Conservation (phyloP, 441 rosid species). For the Rhodomyrtus psidioides region DNA sequence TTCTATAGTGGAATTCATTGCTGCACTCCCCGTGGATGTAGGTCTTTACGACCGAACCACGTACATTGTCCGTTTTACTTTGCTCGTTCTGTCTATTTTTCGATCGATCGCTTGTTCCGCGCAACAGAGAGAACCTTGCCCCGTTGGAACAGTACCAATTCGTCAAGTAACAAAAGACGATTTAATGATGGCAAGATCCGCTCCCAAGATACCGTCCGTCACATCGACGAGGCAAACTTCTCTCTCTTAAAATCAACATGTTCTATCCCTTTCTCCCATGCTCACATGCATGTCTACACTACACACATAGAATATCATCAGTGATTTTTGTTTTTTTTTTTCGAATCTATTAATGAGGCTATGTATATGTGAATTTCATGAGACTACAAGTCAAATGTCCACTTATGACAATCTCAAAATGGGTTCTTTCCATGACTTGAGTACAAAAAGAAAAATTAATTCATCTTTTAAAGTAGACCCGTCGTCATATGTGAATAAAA, state of each 20-base stretch:
- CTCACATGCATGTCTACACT: neutral
- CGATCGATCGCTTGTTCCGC: too few species aligned
- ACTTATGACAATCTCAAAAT: neutral
- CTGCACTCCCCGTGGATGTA: too few species aligned
- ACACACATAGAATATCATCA: neutral
- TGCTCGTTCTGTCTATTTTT: too few species aligned
- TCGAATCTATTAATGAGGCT: neutral
- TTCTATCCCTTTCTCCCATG: neutral
- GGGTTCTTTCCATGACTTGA: neutral
- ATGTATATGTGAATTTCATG: neutral
- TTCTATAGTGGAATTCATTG: too few species aligned
- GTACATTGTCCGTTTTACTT: too few species aligned
- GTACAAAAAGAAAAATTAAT: neutral
- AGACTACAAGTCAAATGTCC: neutral
- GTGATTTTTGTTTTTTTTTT: neutral
- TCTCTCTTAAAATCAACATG: neutral
- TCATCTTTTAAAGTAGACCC: neutral
- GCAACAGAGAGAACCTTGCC: neutral
- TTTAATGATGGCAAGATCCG: neutral
- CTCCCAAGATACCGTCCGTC: neutral
- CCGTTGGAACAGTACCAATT: neutral
- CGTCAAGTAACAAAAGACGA: neutral
- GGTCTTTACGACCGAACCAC: too few species aligned
- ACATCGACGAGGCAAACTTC: neutral
- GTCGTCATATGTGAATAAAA: neutral